Base-by-base conservation (phyloP, 2,329 filamentous ascomycete species). In the Fusarium sp. region DNA sequence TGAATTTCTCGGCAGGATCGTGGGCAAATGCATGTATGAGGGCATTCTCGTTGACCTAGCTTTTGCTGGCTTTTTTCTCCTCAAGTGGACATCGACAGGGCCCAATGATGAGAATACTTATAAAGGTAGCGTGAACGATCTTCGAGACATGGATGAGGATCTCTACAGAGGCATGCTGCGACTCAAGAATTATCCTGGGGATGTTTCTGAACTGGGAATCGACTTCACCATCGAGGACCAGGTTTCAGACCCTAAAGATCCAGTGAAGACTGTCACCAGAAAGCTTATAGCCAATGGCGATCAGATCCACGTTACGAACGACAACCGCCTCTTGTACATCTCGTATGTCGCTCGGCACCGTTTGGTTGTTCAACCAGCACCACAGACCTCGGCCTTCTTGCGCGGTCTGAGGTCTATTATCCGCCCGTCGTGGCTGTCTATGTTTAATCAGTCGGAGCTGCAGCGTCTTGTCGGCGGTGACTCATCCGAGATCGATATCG, bases 21-120 rank as follows among this genome's bases (percentile, higher is more conserved):
- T 99, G 32, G 96, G 96, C 16, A 99, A 99, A 81, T 99, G 96
- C 82, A 86, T 99, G 78, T 99, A 99, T 79, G 96, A 99, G 83
- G 95, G 95, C 2, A 98, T 99, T 49, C 87, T 99, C 6, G 92
- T 98, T 52, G 95, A 99, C 81, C 92, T 98, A 67, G 91, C 91
- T 57, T 99, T 99, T 85, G 95, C 96, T 2, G 92, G 94, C 1
- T 99, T 99, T 85, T 99, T 99, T 83, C 88, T 99, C 11, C 89
- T 97, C 67, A 98, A 98, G 81, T 99, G 96, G 96, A 91, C 95
- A 5, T 88, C 96, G 60, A 91, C 92, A 16, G 92, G 92, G 3
- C 78, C 80, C 21, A 85, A 84, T 38, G 91, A 90, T 38, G 87
- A 92, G 23, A 91, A 89, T 74, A 92, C 90, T 15, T 97, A 97